Conservation (phyloP, 2,329 filamentous ascomycete genomes). For the Aspergillus chevalieri region DNA sequence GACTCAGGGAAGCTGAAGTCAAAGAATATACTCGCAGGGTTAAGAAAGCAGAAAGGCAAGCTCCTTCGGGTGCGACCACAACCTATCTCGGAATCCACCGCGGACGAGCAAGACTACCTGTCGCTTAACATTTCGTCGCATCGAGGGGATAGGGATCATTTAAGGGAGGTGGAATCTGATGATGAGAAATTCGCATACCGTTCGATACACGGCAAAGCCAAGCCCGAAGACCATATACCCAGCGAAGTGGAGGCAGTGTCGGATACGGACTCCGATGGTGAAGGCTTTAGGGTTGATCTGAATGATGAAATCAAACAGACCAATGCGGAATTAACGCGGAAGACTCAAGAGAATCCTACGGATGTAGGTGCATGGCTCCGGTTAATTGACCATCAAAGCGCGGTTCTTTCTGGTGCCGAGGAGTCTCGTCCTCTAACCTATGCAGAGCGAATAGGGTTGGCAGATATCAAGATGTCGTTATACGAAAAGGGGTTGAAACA, state of each 20-base stretch:
- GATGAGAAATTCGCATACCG: conserved; percentile 55
- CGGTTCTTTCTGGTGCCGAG: conserved; percentile 49
- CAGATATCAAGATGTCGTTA: conserved; percentile 73
- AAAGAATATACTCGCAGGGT: conserved; percentile 32
- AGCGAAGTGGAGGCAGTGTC: conserved; percentile 47
- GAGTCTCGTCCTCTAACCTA: conserved; percentile 41
- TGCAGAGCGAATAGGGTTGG: conserved; percentile 62
- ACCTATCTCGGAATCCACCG: conserved; percentile 8
- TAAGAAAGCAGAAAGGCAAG: conserved; percentile 14
- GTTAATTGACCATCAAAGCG: conserved; percentile 72
- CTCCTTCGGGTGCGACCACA: conserved; percentile 22
- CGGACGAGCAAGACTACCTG: conserved; percentile 28
- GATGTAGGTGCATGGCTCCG: conserved; percentile 69
- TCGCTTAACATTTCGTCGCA: conserved; percentile 18
- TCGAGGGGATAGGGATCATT: conserved; percentile 38
- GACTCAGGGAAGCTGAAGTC: conserved; percentile 44
- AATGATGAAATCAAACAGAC: conserved; percentile 40
- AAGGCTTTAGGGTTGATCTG: conserved; percentile 28
- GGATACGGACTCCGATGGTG: conserved; percentile 40
- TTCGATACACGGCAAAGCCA: conserved; percentile 60
- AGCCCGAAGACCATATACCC: conserved; percentile 39
- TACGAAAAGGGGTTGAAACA: conserved; percentile 69
- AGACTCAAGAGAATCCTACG: conserved; percentile 58
- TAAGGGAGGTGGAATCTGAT: conserved; percentile 32
- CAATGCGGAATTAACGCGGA: conserved; percentile 54